phyloP scores from a whole-genome alignment of 768 basidiomycete genomes.

The Chlorophyllum brunneum region DNA sequence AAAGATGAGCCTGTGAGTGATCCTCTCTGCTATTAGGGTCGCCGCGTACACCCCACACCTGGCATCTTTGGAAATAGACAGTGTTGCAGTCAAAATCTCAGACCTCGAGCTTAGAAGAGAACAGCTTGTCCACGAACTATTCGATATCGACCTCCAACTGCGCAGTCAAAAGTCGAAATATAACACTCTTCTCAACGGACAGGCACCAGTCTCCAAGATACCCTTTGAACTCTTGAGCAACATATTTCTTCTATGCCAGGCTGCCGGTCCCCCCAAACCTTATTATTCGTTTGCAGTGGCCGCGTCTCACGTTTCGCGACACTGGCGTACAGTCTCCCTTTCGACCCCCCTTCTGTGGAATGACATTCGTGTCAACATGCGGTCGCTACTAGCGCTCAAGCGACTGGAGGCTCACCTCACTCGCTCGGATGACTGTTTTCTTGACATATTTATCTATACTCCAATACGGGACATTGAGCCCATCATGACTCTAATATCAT shows the following conservation, averaged over 20 bases:
- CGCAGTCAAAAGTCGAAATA: constrained; percentile 26
- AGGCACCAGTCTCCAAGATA: constrained; percentile 29
- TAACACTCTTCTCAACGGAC: constrained; percentile 31
- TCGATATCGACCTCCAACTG: constrained; percentile 29
- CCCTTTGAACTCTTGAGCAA: constrained; percentile 37
- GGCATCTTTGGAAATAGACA: constrained; percentile 6
- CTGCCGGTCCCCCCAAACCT: constrained; percentile 12
- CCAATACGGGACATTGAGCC: constrained; percentile 18
- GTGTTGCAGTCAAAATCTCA: constrained; percentile 17
- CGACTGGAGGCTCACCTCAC: constrained; percentile 33
- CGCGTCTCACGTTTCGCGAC: constrained; percentile 41
- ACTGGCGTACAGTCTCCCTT: constrained; percentile 39
- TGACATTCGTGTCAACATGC: constrained; percentile 29
- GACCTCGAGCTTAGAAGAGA: constrained; percentile 24
- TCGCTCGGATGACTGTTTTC: constrained; percentile 32
- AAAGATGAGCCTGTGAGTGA: background rate
- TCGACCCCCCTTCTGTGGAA: constrained; percentile 43
- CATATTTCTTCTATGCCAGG: constrained; percentile 34
- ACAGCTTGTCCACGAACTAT: constrained; percentile 31
- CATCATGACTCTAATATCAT: constrained; percentile 27
- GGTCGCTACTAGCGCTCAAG: constrained; percentile 19
- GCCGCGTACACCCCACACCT: background rate
- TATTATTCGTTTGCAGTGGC: constrained; percentile 29
- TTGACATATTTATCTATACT: constrained; percentile 30
- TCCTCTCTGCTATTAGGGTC: background rate